Base-by-base conservation (phyloP, 2,329 filamentous ascomycete species). In the Cladobotryum mycophilum region DNA sequence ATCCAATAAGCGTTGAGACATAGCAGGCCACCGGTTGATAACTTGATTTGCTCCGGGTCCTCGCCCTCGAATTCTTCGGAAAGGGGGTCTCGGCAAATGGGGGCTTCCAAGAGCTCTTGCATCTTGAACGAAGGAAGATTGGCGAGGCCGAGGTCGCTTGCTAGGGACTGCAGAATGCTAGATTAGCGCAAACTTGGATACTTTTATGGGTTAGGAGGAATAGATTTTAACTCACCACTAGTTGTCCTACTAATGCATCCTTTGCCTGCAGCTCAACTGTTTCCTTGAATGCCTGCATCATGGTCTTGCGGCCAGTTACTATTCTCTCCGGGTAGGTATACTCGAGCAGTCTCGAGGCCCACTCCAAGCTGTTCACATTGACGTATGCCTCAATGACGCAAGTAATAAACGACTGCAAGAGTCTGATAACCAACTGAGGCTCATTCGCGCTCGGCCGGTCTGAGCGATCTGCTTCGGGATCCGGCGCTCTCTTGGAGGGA, bases 341-440 rank as follows among this genome's bases (percentile, higher is more conserved):
- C 66, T 92, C 88, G 55, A 87, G 74, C 50, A 90, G 66, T 46
- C 88, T 71, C 13, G 78, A 70, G 2, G 82, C 76, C 82, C 82
- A 85, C 42, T 79, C 76, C 64, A 85, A 65, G 20, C 72, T 71
- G 56, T 82, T 78, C 6, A 69, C 71, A 56, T 82, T 82, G 54
- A 88, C 76, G 57, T 89, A 92, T 42, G 85, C 79, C 63, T 91
- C 87, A 11, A 91, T 69, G 15, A 91, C 70, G 62, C 88, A 86
- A 0, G 86, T 89, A n/a, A 89, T 75, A 64, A 93, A 91, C 1
- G 84, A 83, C 61, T 89, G 84, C 20, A 92, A 68, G 14, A 92
- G 71, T 51, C 78, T 81, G 35, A 74, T 73, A 60, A 85, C 80
- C 54, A 90, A 71, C 8, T 75, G 77, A 2, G 70, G 71, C 64